Conservation (phyloP, 176 grass and related monocot genomes). For the Cymbopogon citratus region DNA sequence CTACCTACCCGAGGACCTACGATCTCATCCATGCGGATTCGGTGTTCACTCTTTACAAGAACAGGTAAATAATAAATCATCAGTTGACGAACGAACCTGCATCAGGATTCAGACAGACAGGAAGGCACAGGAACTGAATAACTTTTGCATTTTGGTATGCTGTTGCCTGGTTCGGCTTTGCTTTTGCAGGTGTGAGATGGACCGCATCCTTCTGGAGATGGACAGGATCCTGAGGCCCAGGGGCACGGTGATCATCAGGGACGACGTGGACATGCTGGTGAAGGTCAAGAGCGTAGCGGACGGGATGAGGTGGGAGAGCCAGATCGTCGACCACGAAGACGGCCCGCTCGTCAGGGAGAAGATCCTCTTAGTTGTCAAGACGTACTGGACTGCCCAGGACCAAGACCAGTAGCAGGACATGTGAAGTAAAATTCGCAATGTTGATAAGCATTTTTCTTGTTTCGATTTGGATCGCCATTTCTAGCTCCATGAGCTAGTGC, state of each 20-base stretch:
- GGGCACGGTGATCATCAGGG: conserved; percentile 64
- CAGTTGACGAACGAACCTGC: neutral
- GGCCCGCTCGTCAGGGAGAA: conserved; percentile 62
- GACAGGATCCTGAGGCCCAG: conserved; percentile 66
- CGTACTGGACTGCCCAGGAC: conserved; percentile 55
- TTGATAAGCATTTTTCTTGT: conserved; percentile 14
- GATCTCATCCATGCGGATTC: conserved; percentile 87
- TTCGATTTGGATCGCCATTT: conserved; percentile 10
- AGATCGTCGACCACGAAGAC: conserved; percentile 63
- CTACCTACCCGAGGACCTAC: conserved; percentile 89
- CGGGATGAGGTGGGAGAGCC: conserved; percentile 69
- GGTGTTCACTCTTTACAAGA: conserved; percentile 69
- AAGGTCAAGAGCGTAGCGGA: conserved; percentile 55
- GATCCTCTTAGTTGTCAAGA: conserved; percentile 58
- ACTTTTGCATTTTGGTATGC: too few species aligned
- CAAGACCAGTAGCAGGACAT: conserved; percentile 31
- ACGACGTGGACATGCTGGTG: conserved; percentile 65
- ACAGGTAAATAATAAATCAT: conserved; percentile 43
- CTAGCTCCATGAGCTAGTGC: neutral
- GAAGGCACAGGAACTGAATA: neutral
- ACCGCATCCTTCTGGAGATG: conserved; percentile 61
- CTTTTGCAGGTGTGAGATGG: conserved; percentile 53
- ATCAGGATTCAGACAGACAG: neutral
- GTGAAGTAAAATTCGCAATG: conserved; percentile 12
- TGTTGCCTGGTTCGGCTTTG: too few species aligned